Base-by-base conservation (phyloP, 768 basidiomycete genomes). In the Rhodocollybia butyracea region DNA sequence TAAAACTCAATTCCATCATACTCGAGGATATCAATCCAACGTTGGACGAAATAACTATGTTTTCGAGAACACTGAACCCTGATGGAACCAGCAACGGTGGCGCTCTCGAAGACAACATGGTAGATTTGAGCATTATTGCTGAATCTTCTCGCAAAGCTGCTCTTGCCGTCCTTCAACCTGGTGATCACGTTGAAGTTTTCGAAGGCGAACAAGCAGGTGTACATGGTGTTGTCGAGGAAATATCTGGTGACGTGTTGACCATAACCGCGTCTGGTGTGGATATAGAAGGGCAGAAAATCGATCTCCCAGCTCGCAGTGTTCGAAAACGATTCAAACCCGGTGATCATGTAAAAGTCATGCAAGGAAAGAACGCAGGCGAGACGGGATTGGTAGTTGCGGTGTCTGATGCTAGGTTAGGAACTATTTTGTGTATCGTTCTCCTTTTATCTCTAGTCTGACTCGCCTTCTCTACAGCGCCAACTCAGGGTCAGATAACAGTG, bases 321-420 rank as follows among this genome's bases (percentile, higher is more conserved):
- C 79, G 95, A 63, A 99, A 99, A 73, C 79, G 88, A 41, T 98
- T 99, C 79, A 94, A 93, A 67, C 82, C 94, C 54, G 97, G 97
- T 65, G 96, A 98, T 71, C 97, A 99, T 64, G 94, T 99, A 71
- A 98, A 98, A 73, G 96, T 98, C 55, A 94, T 98, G 86, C 80
- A 86, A 15, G 97, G 97, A 22, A 87, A 94, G 70, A 97, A 98
- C 65, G 83, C 85, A 7, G 92, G 97, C 64, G 95, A 97, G 70
- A 95, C 94, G 3, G 97, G 97, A 74, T 79, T 98, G 63, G 96
- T 99, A 34, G 89, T 98, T 22, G 88, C 93, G 21, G 88, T 95
- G 19, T 78, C 88, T 3, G 91, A 92, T 63, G 92, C 94, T 50
- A 50, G n/a, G n/a, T n/a, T n/a, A n/a, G n/a, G n/a, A n/a, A n/a